These are phyloP conservation scores for Boletales sp. DNA, from an alignment of 768 basidiomycete genomes.

Conservation along the genomic window DNA sequence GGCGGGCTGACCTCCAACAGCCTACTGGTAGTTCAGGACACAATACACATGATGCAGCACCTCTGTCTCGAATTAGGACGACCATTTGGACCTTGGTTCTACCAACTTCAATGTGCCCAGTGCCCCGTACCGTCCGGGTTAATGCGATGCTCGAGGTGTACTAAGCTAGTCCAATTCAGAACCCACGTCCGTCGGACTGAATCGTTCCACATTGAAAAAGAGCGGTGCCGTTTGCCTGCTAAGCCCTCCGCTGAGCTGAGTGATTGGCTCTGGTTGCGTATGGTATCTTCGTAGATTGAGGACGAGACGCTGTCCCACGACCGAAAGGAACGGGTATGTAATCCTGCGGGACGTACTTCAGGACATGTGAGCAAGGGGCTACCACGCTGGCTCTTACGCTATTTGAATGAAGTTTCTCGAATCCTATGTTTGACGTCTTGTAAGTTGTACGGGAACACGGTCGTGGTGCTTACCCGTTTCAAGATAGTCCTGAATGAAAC, in stretches of 20 bases:
- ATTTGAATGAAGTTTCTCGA: background rate
- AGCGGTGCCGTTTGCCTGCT: too few species aligned
- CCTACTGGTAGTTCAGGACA: too few species aligned
- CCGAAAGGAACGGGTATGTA: background rate
- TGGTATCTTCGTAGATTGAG: conserved; percentile 10
- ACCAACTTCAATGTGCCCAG: background rate
- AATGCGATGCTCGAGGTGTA: background rate
- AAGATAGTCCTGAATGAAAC: conserved; percentile 6
- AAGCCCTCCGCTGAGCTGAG: too few species aligned
- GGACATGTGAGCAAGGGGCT: background rate
- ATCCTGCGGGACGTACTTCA: background rate
- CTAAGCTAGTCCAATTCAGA: background rate
- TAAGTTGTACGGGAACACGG: too few species aligned
- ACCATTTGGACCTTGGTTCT: too few species aligned
- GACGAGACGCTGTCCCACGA: conserved; percentile 17
- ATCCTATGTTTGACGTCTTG: background rate
- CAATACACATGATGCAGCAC: too few species aligned
- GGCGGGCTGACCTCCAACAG: too few species aligned
- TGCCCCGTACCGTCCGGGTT: background rate
- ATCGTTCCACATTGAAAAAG: too few species aligned
- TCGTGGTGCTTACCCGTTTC: conserved; percentile 3
- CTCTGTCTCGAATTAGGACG: too few species aligned
- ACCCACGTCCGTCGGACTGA: background rate
- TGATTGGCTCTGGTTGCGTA: background rate
- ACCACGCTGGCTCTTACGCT: background rate